Percentiles rank a stretch among this genome's conserved stretches.
Conservation (phyloP, 176 grass and related monocot genomes). For the Oryza meyeriana region DNA sequence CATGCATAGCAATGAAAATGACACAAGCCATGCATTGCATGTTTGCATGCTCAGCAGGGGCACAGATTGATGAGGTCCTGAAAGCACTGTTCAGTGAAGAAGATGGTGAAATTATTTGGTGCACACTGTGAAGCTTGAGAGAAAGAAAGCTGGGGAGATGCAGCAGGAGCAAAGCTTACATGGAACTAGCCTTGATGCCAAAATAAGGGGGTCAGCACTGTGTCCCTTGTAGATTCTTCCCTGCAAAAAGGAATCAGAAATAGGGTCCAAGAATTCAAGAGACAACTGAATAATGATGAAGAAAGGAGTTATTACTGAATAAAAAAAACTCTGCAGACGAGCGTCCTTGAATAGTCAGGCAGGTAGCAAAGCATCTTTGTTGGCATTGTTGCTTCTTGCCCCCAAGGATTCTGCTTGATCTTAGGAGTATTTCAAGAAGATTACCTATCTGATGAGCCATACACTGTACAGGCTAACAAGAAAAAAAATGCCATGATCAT, state of each 20-base stretch:
- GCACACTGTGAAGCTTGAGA: background rate
- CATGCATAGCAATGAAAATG: slow-evolving; percentile 31
- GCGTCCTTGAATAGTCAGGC: background rate
- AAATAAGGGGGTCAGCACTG: background rate
- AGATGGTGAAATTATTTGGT: background rate
- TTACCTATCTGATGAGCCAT: background rate
- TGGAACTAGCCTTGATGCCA: slow-evolving; percentile 12
- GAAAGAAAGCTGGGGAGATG: background rate
- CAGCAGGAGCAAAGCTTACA: slow-evolving; percentile 9
- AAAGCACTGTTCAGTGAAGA: background rate
- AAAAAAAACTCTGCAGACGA: background rate
- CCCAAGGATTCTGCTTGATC: background rate
- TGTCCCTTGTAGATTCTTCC: slow-evolving; percentile 30
- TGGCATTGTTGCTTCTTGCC: background rate
- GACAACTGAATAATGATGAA: slow-evolving; percentile 5
- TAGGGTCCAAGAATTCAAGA: slow-evolving; percentile 8
- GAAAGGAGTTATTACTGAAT: background rate
- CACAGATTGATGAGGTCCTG: slow-evolving; percentile 45
- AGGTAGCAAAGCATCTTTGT: background rate
- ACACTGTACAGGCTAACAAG: background rate
- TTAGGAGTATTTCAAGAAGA: background rate
- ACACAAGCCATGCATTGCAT: slow-evolving; percentile 8
- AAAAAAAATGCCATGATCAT: background rate
- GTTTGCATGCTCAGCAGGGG: slow-evolving; percentile 19
- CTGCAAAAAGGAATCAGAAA: slow-evolving; percentile 18